These are phyloP conservation scores for Bonia amplexicaulis DNA, from an alignment of 176 grass and related monocot species.

Conservation along the genomic window DNA sequence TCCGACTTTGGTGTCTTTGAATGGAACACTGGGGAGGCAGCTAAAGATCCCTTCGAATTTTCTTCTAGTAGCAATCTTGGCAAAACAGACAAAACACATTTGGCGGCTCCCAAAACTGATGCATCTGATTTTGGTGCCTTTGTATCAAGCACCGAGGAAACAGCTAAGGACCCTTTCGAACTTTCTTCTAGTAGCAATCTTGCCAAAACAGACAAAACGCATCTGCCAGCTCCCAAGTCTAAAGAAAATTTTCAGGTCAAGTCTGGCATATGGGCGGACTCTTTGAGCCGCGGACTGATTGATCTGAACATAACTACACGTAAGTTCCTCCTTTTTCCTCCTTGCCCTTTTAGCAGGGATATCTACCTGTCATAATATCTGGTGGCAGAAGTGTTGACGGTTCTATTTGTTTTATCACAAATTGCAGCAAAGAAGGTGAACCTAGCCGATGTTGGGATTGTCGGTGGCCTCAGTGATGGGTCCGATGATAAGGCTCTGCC, in stretches of 20 bases:
- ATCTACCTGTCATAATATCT: neutral
- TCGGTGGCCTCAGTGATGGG: conserved; percentile 71
- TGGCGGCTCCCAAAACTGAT: conserved; percentile 33
- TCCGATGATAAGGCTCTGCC: conserved; percentile 47
- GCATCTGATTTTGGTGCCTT: conserved; percentile 55
- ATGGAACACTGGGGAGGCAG: conserved; percentile 21
- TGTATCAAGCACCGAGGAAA: conserved; percentile 33
- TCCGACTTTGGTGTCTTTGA: conserved; percentile 55
- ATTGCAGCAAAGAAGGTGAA: conserved; percentile 96
- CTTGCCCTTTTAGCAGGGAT: neutral
- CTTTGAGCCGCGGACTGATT: conserved; percentile 85
- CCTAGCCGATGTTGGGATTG: conserved; percentile 77
- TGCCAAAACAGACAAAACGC: conserved; percentile 31
- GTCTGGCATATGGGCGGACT: conserved; percentile 97
- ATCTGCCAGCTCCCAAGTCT: conserved; percentile 27
- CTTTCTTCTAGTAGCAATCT: conserved; percentile 32
- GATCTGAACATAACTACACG: conserved; percentile 93
- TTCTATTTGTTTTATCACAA: conserved; percentile 11
- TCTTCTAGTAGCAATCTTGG: conserved; percentile 31
- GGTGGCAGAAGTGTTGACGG: conserved; percentile 10
- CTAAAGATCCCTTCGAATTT: conserved; percentile 47
- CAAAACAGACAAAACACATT: conserved; percentile 29
- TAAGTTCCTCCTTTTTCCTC: conserved; percentile 35
- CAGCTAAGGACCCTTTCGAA: conserved; percentile 39
- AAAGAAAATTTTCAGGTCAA: conserved; percentile 84